Conservation (phyloP, 2,329 filamentous ascomycete species). For the Raffaelea deltoideospora region DNA sequence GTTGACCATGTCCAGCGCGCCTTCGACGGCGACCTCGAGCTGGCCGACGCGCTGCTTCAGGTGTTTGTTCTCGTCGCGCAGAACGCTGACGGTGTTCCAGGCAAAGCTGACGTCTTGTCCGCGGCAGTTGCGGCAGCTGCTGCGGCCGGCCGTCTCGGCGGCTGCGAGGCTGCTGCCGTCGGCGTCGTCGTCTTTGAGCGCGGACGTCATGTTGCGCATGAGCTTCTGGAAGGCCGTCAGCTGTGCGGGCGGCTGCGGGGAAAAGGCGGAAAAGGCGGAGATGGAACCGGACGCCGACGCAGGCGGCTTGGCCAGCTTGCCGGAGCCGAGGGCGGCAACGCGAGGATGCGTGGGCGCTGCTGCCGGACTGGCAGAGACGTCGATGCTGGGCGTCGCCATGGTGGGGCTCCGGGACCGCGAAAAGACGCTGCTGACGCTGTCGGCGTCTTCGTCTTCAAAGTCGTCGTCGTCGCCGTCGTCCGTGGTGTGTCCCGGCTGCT, state of each 20-base stretch:
- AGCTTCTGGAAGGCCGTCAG: conserved; percentile 33
- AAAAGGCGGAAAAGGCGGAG: not conserved
- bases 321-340: conserved; percentile 8
- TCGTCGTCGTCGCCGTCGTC: conserved; percentile 27
- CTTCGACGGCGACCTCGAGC: conserved; percentile 44
- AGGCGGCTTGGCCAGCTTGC: not conserved
- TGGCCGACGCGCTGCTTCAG: conserved; percentile 44
- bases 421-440: conserved; percentile 39
- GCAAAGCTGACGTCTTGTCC: conserved; percentile 44
- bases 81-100: conserved; percentile 48
- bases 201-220: conserved; percentile 26
- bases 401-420: conserved; percentile 45
- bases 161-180: conserved; percentile 10
- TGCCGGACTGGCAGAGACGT: conserved; percentile 7
- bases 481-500: conserved; percentile 25
- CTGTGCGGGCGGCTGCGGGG: conserved; percentile 14
- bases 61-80: conserved; percentile 46
- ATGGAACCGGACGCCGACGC: conserved; percentile 8
- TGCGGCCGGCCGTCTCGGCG: too few species aligned
- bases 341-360: conserved; percentile 6
- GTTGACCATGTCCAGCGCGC: conserved; percentile 43
- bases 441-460: conserved; percentile 26
- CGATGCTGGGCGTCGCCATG: conserved; percentile 21
- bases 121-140: conserved; percentile 37
- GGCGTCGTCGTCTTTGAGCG: conserved; percentile 13